Evolutionary conservation across 257 asterid species (phyloP), one percentile per base, ranked within the genome.

Genomic region (Galeopsis tetrahit): DNA sequence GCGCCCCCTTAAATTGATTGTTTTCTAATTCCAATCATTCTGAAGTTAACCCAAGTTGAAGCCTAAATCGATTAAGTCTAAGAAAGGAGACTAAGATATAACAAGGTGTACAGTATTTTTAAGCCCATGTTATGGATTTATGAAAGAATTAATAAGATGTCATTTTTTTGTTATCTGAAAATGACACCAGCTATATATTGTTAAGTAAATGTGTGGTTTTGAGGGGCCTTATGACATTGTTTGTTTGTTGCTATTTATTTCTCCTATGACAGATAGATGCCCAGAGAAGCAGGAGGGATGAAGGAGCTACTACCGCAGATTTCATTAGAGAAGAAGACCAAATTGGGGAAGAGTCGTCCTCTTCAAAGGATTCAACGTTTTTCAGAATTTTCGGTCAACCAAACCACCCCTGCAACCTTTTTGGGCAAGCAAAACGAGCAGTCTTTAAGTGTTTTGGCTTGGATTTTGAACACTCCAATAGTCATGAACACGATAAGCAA

Each of bases 391-490:
- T 79, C 64, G 72, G 72, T 33, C 67, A 58, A 56, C 68, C 82
- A 46, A 76, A 74, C 69, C 93, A 87, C 78, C 93, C 93, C 68
- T 87, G 93, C 84, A 79, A 76, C 80, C 83, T 38, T 74, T 57
- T 87, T 31, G 83, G 79, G 74, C 79, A 46, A 56, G 87, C 82
- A 11, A 87, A 80, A 78, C 83, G 71, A 73, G 90, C 93, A 6
- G 62, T 87, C 70, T 74, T 87, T 4, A 87, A 85, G 85, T 87
- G 93, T 72, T 79, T 87, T 53, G 93, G 93, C 78, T 71, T 87
- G 67, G 88, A 81, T 75, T 72, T 85, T 2, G 84, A 81, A 40
- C 70, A 40, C 39, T 36, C 79, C 69, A 56, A 38, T 43, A 32
- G 55, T n/a, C 76, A 69, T 63, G 74, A 46, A 69, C 84, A 74